Evolutionary conservation across 768 basidiomycete species (phyloP).

Genomic region (Calocera viscosa): DNA sequence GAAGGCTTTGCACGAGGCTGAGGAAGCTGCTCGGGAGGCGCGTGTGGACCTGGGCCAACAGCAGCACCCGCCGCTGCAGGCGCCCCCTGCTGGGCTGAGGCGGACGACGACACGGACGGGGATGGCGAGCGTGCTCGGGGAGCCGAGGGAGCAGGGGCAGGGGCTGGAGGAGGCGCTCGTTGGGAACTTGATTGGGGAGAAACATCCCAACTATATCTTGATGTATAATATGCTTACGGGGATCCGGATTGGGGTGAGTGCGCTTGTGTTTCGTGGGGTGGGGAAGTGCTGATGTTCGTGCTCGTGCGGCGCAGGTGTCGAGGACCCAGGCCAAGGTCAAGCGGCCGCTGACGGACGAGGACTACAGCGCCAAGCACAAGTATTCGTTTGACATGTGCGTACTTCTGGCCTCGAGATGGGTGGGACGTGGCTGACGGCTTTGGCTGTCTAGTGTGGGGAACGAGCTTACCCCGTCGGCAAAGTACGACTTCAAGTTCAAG

Average conservation of each 20-base stretch:
- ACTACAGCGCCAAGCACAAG: slow-evolving; percentile 82
- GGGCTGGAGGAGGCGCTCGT: slow-evolving; percentile 56
- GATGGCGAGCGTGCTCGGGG: not conserved
- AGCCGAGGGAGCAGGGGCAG: slow-evolving; percentile 38
- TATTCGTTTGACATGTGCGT: slow-evolving; percentile 93
- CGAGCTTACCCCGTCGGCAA: slow-evolving; percentile 92
- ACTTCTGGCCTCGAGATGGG: not conserved
- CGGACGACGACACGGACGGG: not conserved
- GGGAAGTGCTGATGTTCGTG: not conserved
- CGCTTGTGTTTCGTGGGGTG: not conserved
- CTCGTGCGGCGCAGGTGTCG: slow-evolving; percentile 50
- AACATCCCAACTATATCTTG: slow-evolving; percentile 94
- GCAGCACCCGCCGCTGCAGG: not conserved
- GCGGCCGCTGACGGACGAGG: slow-evolving; percentile 68
- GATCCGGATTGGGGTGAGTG: slow-evolving; percentile 78
- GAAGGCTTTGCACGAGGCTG: slow-evolving; percentile 17
- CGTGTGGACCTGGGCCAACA: not conserved
- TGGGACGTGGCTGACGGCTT: slow-evolving; percentile 8
- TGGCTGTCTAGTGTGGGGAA: slow-evolving; percentile 63
- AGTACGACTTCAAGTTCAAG: slow-evolving; percentile 99
- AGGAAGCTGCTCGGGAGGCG: slow-evolving; percentile 13
- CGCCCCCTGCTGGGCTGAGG: not conserved
- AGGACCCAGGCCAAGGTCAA: slow-evolving; percentile 92
- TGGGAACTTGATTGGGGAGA: slow-evolving; percentile 95
- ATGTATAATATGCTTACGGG: slow-evolving; percentile 99